These are phyloP conservation scores for Globisporangium orthogonon DNA, from an alignment of 352 stramenopile genomes.

Conservation along the genomic window DNA sequence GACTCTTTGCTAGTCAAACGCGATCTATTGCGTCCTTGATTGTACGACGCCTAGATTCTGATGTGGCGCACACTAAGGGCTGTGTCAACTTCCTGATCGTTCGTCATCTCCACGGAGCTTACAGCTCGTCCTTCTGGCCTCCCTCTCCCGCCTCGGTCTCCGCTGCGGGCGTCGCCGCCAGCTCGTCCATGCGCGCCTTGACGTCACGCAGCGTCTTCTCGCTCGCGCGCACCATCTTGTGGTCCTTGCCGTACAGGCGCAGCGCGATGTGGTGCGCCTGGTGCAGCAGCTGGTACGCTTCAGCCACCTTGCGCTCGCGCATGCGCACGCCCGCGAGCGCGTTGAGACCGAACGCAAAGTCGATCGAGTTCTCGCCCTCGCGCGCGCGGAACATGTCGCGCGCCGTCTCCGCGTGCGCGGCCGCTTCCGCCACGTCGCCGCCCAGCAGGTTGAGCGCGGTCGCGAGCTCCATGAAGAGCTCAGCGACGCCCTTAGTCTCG, in stretches of 20 bases:
- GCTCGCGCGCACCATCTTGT: constrained; percentile 60
- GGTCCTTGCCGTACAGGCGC: constrained; percentile 43
- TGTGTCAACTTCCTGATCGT: neutral
- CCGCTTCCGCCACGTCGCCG: constrained; percentile 31
- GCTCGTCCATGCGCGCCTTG: constrained; percentile 41
- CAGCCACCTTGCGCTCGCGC: constrained; percentile 46
- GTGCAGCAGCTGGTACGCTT: constrained; percentile 55
- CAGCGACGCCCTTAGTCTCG: constrained; percentile 57
- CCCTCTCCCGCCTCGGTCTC: neutral
- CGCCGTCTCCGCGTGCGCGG: constrained; percentile 29
- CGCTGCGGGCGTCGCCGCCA: constrained; percentile 8
- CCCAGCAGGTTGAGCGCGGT: constrained; percentile 32
- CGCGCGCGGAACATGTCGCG: constrained; percentile 50
- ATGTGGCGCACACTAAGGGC: too few species aligned
- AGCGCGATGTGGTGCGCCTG: constrained; percentile 68
- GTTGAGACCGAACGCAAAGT: constrained; percentile 79
- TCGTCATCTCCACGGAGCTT: neutral
- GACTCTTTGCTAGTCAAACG: too few species aligned
- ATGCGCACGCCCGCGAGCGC: constrained; percentile 73
- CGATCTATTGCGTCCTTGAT: too few species aligned
- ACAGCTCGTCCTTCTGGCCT: constrained; percentile 12
- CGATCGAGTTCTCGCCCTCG: constrained; percentile 57
- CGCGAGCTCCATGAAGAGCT: constrained; percentile 79
- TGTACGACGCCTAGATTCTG: too few species aligned
- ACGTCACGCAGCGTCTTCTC: constrained; percentile 60